A percentile compares a stretch with the other conserved stretches of the same genome.
These are phyloP conservation scores for Penicillium corylophilum DNA, from an alignment of 2,329 filamentous ascomycete species.

Conservation along the genomic window DNA sequence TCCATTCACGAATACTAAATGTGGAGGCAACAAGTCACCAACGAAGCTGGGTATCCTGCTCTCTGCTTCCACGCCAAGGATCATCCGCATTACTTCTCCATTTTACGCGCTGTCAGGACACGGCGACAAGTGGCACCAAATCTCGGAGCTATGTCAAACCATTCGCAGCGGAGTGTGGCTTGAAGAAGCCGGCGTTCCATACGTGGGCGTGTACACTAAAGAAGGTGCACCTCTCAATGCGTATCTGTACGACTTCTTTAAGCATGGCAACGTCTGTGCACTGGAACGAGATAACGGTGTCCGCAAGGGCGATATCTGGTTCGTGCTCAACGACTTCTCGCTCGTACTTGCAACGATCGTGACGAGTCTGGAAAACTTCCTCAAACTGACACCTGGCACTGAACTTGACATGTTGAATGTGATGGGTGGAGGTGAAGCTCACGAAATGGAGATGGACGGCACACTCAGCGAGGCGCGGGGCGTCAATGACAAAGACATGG, in stretches of 20 bases:
- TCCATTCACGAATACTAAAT: slow-evolving; percentile 57
- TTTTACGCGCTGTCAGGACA: neutral
- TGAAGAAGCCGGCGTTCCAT: slow-evolving; percentile 70
- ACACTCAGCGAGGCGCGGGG: too few species aligned
- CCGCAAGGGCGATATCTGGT: slow-evolving; percentile 68
- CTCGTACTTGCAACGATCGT: slow-evolving; percentile 45
- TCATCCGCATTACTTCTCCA: neutral
- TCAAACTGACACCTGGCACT: slow-evolving; percentile 21
- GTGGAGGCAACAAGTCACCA: neutral
- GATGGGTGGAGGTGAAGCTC: slow-evolving; percentile 30
- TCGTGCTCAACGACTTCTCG: slow-evolving; percentile 66
- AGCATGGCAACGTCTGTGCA: slow-evolving; percentile 63
- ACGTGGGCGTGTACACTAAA: slow-evolving; percentile 62
- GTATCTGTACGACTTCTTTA: slow-evolving; percentile 71
- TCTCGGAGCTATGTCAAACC: slow-evolving; percentile 67
- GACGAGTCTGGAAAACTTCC: slow-evolving; percentile 32
- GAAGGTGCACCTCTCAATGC: slow-evolving; percentile 50
- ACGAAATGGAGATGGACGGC: slow-evolving; percentile 23
- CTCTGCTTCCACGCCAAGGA: neutral
- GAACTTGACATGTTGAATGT: slow-evolving; percentile 24
- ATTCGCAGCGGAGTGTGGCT: slow-evolving; percentile 69
- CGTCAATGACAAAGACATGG: slow-evolving; percentile 6
- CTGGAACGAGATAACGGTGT: slow-evolving; percentile 66
- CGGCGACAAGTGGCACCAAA: slow-evolving; percentile 60
- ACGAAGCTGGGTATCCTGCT: neutral